A percentile compares a stretch with the other conserved stretches of the same genome.
phyloP scores from a whole-genome alignment of 208 protist species.

The Angomonas ambiguus region DNA sequence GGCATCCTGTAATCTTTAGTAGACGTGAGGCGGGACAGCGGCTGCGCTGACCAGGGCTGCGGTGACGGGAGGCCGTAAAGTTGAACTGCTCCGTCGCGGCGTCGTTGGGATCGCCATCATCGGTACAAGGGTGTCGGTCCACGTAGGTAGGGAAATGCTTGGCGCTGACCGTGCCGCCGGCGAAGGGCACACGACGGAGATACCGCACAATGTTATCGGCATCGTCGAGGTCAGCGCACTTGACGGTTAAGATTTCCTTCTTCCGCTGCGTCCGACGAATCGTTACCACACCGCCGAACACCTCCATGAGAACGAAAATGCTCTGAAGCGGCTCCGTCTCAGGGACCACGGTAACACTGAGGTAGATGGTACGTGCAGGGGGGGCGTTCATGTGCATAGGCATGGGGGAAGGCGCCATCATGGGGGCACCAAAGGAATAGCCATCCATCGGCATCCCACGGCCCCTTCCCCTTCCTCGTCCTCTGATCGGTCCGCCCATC shows the following conservation, averaged over 20 bases:
- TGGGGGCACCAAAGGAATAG: slow-evolving; percentile 2
- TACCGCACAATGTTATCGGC: slow-evolving; percentile 66
- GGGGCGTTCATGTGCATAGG: slow-evolving; percentile 14
- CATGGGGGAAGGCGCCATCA: slow-evolving; percentile 9
- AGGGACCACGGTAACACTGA: slow-evolving; percentile 76
- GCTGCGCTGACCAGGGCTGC: slow-evolving; percentile 81
- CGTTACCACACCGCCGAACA: slow-evolving; percentile 76
- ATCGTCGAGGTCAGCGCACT: slow-evolving; percentile 77
- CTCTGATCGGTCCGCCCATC: slow-evolving; percentile 16
- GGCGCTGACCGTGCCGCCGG: slow-evolving; percentile 74
- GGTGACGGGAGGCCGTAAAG: slow-evolving; percentile 85
- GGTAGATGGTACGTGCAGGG: slow-evolving; percentile 49
- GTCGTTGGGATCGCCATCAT: slow-evolving; percentile 76
- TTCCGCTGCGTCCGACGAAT: slow-evolving; percentile 88
- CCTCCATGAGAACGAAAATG: slow-evolving; percentile 82
- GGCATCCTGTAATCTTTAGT: slow-evolving; percentile 79
- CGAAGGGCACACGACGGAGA: slow-evolving; percentile 75
- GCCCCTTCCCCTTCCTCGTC: slow-evolving; percentile 25
- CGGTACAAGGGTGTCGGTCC: slow-evolving; percentile 81
- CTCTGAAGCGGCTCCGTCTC: slow-evolving; percentile 72
- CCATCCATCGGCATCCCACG: slow-evolving; percentile 22
- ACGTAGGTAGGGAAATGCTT: slow-evolving; percentile 83
- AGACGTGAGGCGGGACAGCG: slow-evolving; percentile 57
- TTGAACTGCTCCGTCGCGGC: slow-evolving; percentile 75
- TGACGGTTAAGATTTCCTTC: slow-evolving; percentile 83